phyloP scores from a whole-genome alignment of 768 basidiomycete genomes.

The Wakefieldia striispora region DNA sequence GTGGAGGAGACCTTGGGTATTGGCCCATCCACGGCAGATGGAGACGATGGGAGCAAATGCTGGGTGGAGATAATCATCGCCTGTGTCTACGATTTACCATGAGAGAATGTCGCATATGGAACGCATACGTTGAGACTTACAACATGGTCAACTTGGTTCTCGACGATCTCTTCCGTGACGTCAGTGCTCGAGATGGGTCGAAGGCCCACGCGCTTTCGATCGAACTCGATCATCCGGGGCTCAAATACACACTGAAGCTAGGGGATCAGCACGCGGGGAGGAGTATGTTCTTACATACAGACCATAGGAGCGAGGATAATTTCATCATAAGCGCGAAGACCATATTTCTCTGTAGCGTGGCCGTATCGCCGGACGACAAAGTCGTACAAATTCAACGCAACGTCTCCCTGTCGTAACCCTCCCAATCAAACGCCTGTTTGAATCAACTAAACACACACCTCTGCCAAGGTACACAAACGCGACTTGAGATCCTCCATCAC shows the following conservation, averaged over 20 bases:
- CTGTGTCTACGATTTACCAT: slow-evolving; percentile 57
- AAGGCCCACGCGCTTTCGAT: slow-evolving; percentile 60
- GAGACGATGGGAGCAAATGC: slow-evolving; percentile 57
- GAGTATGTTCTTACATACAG: slow-evolving; percentile 19
- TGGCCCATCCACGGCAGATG: slow-evolving; percentile 28
- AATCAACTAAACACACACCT: slow-evolving; percentile 51
- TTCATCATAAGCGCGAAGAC: slow-evolving; percentile 90
- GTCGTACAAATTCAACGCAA: slow-evolving; percentile 87
- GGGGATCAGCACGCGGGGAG: neutral
- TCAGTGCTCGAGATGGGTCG: slow-evolving; percentile 50
- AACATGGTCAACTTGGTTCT: slow-evolving; percentile 51
- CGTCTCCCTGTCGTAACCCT: slow-evolving; percentile 60
- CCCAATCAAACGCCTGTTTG: slow-evolving; percentile 5
- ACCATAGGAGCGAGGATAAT: slow-evolving; percentile 95
- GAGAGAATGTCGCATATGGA: slow-evolving; percentile 1
- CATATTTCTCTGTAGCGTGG: slow-evolving; percentile 80
- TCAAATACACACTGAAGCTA: slow-evolving; percentile 79
- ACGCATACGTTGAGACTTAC: slow-evolving; percentile 32
- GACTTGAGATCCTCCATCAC: slow-evolving; percentile 91
- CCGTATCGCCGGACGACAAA: slow-evolving; percentile 81
- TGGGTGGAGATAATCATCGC: slow-evolving; percentile 92
- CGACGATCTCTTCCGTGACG: slow-evolving; percentile 74
- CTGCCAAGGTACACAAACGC: slow-evolving; percentile 78
- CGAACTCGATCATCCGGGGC: slow-evolving; percentile 89
- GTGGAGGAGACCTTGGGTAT: slow-evolving; percentile 20